phyloP scores from a whole-genome alignment of 2,329 filamentous ascomycete species.

The Phoma sp. region DNA sequence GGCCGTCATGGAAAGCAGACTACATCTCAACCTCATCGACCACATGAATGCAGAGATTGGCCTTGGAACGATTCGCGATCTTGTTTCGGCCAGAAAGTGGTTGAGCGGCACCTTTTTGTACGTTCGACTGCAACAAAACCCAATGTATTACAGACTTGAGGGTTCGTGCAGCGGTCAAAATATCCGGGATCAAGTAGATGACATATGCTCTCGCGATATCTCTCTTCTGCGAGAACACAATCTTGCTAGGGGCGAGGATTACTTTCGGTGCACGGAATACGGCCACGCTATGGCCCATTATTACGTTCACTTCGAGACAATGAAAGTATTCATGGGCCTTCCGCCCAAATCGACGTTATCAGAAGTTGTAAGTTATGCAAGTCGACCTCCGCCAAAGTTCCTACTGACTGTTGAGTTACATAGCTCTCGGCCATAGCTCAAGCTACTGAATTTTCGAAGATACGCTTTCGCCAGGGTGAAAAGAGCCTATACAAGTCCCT shows the following conservation, averaged over 20 bases:
- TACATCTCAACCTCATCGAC: conserved; percentile 81
- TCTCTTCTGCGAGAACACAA: conserved; percentile 66
- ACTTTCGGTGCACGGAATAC: conserved; percentile 71
- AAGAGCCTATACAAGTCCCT: conserved; percentile 73
- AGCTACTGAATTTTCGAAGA: conserved; percentile 74
- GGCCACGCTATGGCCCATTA: conserved; percentile 85
- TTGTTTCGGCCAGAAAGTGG: conserved; percentile 74
- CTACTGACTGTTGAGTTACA: conserved; percentile 7
- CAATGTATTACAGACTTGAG: conserved; percentile 72
- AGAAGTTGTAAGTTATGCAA: conserved; percentile 66
- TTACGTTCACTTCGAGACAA: conserved; percentile 80
- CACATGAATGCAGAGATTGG: conserved; percentile 86
- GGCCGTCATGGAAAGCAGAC: conserved; percentile 76
- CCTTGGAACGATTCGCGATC: conserved; percentile 72
- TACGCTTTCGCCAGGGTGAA: conserved; percentile 75
- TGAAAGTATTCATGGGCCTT: conserved; percentile 73
- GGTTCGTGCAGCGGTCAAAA: conserved; percentile 58
- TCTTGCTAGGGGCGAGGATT: conserved; percentile 60
- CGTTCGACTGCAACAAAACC: conserved; percentile 75
- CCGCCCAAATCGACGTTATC: conserved; percentile 67
- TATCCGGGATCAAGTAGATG: conserved; percentile 70
- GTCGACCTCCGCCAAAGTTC: not conserved
- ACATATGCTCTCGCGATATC: conserved; percentile 75
- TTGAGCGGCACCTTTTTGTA: conserved; percentile 79
- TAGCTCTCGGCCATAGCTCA: conserved; percentile 72